Evolutionary conservation across 1,284 basidiomycete genomes (phyloP).

Genomic region (Fomitiporia mediterranea): DNA sequence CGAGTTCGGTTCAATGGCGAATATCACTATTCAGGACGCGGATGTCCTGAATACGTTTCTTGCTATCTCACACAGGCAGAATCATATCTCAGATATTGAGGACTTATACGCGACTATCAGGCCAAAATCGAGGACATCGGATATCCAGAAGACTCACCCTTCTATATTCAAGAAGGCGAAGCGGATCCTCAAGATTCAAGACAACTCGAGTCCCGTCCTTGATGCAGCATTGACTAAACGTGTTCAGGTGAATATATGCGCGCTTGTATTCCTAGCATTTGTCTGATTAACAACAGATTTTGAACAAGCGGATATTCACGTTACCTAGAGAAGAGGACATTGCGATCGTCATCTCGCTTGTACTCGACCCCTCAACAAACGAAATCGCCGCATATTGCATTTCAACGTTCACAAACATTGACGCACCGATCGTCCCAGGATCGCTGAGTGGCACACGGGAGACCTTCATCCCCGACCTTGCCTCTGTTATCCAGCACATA

Average conservation of each 20-base stretch:
- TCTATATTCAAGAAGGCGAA: constrained; percentile 40
- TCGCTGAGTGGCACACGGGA: constrained; percentile 27
- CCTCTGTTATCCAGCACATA: constrained; percentile 34
- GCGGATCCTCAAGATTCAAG: constrained; percentile 32
- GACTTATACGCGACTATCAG: constrained; percentile 38
- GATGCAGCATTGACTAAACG: constrained; percentile 34
- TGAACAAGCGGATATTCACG: constrained; percentile 38
- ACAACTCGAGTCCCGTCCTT: constrained; percentile 32
- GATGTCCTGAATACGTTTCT: constrained; percentile 35
- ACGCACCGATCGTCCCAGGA: constrained; percentile 15
- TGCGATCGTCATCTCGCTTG: constrained; percentile 38
- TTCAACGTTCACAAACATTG: constrained; percentile 29
- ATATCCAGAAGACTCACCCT: constrained; percentile 37
- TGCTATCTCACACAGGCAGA: constrained; percentile 26
- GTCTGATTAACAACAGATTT: constrained; percentile 29
- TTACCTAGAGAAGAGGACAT: constrained; percentile 42
- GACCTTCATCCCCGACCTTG: constrained; percentile 34
- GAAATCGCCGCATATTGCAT: constrained; percentile 33
- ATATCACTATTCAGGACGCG: constrained; percentile 40
- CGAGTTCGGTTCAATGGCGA: constrained; percentile 40
- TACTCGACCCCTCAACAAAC: constrained; percentile 37
- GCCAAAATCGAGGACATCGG: constrained; percentile 38
- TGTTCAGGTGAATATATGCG: constrained; percentile 27
- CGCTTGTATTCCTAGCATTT: neutral
- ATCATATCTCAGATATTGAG: constrained; percentile 22